These are phyloP conservation scores for Lactarius akahatsu DNA, from an alignment of 768 basidiomycete species.

Conservation along the genomic window DNA sequence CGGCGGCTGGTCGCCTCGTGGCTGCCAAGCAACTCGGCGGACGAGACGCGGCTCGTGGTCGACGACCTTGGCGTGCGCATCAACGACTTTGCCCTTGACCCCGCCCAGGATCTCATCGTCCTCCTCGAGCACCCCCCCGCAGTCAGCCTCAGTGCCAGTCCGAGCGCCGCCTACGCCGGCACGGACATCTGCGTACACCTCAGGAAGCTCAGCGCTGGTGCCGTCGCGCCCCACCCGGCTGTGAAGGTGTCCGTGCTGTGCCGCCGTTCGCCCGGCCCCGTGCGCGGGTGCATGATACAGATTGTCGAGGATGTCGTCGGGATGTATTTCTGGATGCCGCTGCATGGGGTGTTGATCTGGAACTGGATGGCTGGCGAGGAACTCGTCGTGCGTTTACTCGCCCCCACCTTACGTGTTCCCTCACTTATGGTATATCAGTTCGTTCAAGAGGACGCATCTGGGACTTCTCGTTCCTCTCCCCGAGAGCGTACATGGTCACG, in stretches of 20 bases:
- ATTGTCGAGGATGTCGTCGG: conserved; percentile 55
- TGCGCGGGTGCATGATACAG: conserved; percentile 44
- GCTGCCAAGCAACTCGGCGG: conserved; percentile 30
- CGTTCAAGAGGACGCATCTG: too few species aligned
- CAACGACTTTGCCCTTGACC: conserved; percentile 65
- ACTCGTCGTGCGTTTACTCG: conserved; percentile 48
- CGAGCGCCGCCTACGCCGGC: not conserved
- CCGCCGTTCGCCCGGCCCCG: conserved; percentile 33
- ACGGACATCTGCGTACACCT: conserved; percentile 40
- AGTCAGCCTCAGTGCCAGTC: not conserved
- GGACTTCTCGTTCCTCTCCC: conserved; percentile 50
- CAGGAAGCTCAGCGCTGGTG: conserved; percentile 42
- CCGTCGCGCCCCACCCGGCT: conserved; percentile 43
- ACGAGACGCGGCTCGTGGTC: conserved; percentile 30
- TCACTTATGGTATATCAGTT: too few species aligned
- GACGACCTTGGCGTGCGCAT: conserved; percentile 43
- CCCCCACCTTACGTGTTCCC: too few species aligned
- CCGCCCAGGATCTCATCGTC: conserved; percentile 58
- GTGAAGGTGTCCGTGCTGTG: conserved; percentile 36
- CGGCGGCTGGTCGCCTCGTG: conserved; percentile 32
- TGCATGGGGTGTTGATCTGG: conserved; percentile 46
- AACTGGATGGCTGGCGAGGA: conserved; percentile 49
- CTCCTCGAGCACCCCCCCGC: conserved; percentile 35
- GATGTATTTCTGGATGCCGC: conserved; percentile 42
- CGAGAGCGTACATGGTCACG: conserved; percentile 46